Percentiles rank a stretch among this genome's conserved stretches.
Evolutionary conservation across 768 basidiomycete species (phyloP).

Genomic region (Tylopilus rubrobrunneus): DNA sequence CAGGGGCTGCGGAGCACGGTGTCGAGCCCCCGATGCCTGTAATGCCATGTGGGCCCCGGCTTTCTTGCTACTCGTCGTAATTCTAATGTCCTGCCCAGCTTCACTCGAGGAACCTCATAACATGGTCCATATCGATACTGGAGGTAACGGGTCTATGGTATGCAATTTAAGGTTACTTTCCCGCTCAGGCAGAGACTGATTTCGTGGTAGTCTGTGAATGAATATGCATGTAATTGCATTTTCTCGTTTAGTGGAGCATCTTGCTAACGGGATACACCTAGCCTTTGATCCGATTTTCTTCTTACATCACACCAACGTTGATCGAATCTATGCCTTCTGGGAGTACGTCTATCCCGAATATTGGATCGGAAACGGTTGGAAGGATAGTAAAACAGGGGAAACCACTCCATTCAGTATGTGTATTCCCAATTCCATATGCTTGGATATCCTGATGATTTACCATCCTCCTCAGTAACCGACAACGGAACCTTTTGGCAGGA

Average conservation of each 20-base stretch:
- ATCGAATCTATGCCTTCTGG: conserved; percentile 19
- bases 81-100: conserved; percentile 3
- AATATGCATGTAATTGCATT: conserved; percentile 12
- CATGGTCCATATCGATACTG: conserved; percentile 14
- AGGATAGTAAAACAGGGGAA: neutral
- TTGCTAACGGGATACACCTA: neutral
- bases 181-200: neutral
- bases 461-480: neutral
- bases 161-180: neutral
- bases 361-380: conserved; percentile 16
- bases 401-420: conserved; percentile 5
- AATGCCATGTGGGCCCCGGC: neutral
- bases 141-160: conserved; percentile 19
- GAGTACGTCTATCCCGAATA: conserved; percentile 15
- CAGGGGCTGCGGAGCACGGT: neutral
- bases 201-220: conserved; percentile 3
- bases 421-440: neutral
- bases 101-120: conserved; percentile 21
- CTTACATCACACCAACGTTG: conserved; percentile 16
- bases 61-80: neutral
- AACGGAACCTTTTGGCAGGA: neutral
- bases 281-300: conserved; percentile 16
- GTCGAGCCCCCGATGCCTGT: neutral
- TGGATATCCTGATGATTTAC: neutral
- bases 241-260: neutral